A percentile compares a stretch with the other conserved stretches of the same genome.
Evolutionary conservation across 495 filamentous ascomycete species (phyloP).

Genomic region (Penicillium coprophilum): DNA sequence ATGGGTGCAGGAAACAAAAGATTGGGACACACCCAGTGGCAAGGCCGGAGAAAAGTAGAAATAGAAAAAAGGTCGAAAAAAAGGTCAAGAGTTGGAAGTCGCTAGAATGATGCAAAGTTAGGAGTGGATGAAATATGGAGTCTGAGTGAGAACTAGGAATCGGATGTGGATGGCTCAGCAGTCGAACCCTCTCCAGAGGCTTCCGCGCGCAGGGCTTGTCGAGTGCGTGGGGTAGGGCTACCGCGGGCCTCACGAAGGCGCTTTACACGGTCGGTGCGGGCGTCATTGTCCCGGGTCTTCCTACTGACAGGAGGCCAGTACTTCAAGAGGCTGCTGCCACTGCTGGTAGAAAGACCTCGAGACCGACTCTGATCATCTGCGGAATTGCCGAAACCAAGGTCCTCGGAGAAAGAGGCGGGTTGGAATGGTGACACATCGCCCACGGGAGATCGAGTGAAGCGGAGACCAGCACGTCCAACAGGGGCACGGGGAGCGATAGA

Average conservation of each 20-base stretch:
- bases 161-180: not conserved
- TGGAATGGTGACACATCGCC: not conserved
- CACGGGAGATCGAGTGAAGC: not conserved
- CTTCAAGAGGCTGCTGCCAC: not conserved
- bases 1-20: not conserved
- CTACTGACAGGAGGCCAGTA: not conserved
- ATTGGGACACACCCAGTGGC: not conserved
- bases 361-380: not conserved
- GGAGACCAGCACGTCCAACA: not conserved
- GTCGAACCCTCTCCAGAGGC: not conserved
- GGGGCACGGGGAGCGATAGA: not conserved
- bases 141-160: conserved; percentile 1
- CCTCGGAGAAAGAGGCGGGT: not conserved
- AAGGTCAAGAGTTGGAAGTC: not conserved
- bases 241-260: conserved; percentile 3
- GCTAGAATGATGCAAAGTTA: conserved; percentile 2
- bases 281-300: not conserved
- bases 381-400: not conserved
- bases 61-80: not conserved
- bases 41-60: not conserved
- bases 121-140: not conserved
- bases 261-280: conserved; percentile 5
- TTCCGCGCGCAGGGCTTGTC: not conserved
- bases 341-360: not conserved
- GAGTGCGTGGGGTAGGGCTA: conserved; percentile 6